A percentile compares a stretch with the other conserved stretches of the same genome.
Evolutionary conservation across 2,329 filamentous ascomycete species (phyloP).

Genomic region (Xylariaceae sp.): DNA sequence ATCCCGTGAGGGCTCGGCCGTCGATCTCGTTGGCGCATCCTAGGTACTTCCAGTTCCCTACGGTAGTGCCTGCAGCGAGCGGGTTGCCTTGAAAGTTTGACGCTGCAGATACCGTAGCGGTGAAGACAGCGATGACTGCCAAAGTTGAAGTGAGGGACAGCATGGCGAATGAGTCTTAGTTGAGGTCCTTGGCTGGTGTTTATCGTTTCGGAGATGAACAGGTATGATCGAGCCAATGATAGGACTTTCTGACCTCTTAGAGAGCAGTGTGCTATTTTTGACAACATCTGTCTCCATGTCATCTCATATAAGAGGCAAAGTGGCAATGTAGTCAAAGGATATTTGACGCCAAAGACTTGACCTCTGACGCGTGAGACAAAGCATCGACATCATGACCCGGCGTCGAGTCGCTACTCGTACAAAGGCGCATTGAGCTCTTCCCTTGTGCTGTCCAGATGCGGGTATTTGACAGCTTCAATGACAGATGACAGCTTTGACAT

Average conservation of each 20-base stretch:
- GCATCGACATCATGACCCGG: neutral
- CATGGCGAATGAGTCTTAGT: neutral
- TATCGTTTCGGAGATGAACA: neutral
- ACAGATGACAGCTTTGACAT: neutral
- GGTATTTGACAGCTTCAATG: neutral
- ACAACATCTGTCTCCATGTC: neutral
- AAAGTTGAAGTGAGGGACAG: neutral
- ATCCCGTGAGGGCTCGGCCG: conserved; percentile 16
- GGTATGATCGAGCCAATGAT: neutral
- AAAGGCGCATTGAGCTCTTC: conserved; percentile 2
- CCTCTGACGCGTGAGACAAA: neutral
- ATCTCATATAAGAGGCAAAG: conserved; percentile 3
- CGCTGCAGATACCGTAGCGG: conserved; percentile 1
- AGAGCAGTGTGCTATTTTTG: neutral
- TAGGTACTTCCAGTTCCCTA: conserved; percentile 14
- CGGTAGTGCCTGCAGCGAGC: conserved; percentile 1
- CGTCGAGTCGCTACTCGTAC: neutral
- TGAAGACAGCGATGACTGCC: neutral
- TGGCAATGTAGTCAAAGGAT: conserved; percentile 7
- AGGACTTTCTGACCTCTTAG: conserved; percentile 6
- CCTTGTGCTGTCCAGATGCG: neutral
- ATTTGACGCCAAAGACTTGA: neutral
- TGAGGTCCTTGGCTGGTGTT: conserved; percentile 1
- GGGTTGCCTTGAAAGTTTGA: conserved; percentile 8
- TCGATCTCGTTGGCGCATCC: conserved; percentile 18